Conservation (phyloP, 495 filamentous ascomycete genomes). For the Pyrenopolyporus hunteri region DNA sequence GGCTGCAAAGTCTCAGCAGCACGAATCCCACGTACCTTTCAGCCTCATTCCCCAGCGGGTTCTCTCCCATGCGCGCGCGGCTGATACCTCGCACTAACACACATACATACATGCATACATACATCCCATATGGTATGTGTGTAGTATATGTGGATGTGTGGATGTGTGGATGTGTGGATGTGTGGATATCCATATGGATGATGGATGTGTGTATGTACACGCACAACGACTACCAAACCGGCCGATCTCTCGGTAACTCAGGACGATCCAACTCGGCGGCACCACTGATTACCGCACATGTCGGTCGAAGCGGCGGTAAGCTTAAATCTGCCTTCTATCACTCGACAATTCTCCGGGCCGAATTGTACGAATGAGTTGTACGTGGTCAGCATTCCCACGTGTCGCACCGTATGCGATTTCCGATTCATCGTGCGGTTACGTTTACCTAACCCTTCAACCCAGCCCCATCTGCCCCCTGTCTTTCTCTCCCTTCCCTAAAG, state of each 20-base stretch:
- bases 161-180: too few species aligned
- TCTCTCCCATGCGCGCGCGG: slow-evolving; percentile 24
- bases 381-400: slow-evolving; percentile 33
- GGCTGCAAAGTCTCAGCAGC: neutral
- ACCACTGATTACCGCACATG: slow-evolving; percentile 20
- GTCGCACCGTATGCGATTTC: slow-evolving; percentile 32
- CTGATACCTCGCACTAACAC: slow-evolving; percentile 31
- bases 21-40: slow-evolving; percentile 13
- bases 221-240: slow-evolving; percentile 3
- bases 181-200: too few species aligned
- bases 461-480: too few species aligned
- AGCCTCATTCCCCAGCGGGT: slow-evolving; percentile 28
- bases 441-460: slow-evolving; percentile 24
- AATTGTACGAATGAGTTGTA: slow-evolving; percentile 36
- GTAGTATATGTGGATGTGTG: too few species aligned
- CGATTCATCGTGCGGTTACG: slow-evolving; percentile 26
- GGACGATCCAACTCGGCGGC: slow-evolving; percentile 21
- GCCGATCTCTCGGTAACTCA: slow-evolving; percentile 31
- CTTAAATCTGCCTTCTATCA: slow-evolving; percentile 34
- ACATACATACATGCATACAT: neutral
- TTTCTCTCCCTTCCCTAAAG: neutral
- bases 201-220: too few species aligned
- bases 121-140: too few species aligned
- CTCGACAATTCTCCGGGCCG: slow-evolving; percentile 36
- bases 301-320: slow-evolving; percentile 36